A percentile compares a stretch with the other conserved stretches of the same genome.
phyloP scores from a whole-genome alignment of 129 eudicot genomes.

The Pseudognaphalium luteoalbum region DNA sequence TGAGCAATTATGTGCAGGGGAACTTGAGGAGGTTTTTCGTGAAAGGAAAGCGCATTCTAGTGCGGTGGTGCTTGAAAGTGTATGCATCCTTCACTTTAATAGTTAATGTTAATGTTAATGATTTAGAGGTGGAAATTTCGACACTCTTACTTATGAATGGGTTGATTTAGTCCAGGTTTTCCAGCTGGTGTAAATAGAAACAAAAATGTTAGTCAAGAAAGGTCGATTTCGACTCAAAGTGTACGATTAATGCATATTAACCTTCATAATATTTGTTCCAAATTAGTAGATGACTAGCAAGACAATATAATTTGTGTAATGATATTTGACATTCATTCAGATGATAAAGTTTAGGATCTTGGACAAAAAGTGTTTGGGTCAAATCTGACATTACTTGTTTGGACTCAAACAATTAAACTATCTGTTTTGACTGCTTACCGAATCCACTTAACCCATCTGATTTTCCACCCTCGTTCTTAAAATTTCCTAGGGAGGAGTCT shows the following conservation, averaged over 20 bases:
- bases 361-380: too few species aligned
- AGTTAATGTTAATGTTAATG: not conserved
- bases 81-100: conserved; percentile 34
- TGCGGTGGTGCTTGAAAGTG: conserved; percentile 97
- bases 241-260: too few species aligned
- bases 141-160: not conserved
- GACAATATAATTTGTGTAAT: conserved; percentile 1
- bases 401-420: too few species aligned
- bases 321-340: too few species aligned
- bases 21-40: conserved; percentile 82
- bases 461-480: not conserved
- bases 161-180: not conserved
- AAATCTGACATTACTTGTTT: too few species aligned
- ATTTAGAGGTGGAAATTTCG: not conserved
- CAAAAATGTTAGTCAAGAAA: not conserved
- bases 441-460: too few species aligned
- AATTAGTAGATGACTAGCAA: not conserved
- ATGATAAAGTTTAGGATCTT: too few species aligned
- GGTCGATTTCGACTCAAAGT: not conserved
- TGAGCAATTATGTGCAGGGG: conserved; percentile 60
- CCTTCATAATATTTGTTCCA: too few species aligned
- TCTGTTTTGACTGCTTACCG: not conserved
- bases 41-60: conserved; percentile 88
- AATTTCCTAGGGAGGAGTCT: not conserved
- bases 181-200: too few species aligned